A percentile compares a stretch with the other conserved stretches of the same genome.
These are phyloP conservation scores for Gynochthodes officinalis DNA, from an alignment of 257 asterid species.

Conservation along the genomic window DNA sequence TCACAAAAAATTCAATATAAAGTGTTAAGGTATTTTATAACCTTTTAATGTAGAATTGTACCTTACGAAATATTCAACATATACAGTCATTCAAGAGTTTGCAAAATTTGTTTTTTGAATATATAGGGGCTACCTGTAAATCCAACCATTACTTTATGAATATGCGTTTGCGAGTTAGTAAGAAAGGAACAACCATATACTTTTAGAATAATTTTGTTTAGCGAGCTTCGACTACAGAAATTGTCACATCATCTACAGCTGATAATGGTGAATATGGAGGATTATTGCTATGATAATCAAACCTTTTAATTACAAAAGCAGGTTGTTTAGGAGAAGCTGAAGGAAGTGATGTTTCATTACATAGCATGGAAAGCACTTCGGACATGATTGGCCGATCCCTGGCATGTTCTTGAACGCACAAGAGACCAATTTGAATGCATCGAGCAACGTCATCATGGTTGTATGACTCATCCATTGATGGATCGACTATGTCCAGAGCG, in stretches of 20 bases:
- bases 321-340: conserved; percentile 25
- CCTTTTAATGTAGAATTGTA: no score
- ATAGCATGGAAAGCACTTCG: conserved; percentile 19
- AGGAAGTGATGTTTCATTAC: conserved; percentile 17
- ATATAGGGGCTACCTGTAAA: no score
- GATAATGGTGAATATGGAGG: conserved; percentile 7
- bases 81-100: no score
- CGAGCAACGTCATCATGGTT: conserved; percentile 12
- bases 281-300: not conserved
- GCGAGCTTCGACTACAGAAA: conserved; percentile 8
- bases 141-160: no score
- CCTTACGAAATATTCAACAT: no score
- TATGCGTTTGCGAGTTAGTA: no score
- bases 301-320: conserved; percentile 5
- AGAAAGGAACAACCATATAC: no score
- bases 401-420: conserved; percentile 33
- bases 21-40: no score
- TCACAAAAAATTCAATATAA: no score
- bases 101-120: no score
- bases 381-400: conserved; percentile 25
- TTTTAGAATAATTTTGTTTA: not conserved
- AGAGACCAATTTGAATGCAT: conserved; percentile 30
- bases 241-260: conserved; percentile 22
- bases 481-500: conserved; percentile 20
- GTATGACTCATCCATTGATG: conserved; percentile 14